Evolutionary conservation across 805 yeast genomes (phyloP).

Genomic region (Myxozyma geophila): DNA sequence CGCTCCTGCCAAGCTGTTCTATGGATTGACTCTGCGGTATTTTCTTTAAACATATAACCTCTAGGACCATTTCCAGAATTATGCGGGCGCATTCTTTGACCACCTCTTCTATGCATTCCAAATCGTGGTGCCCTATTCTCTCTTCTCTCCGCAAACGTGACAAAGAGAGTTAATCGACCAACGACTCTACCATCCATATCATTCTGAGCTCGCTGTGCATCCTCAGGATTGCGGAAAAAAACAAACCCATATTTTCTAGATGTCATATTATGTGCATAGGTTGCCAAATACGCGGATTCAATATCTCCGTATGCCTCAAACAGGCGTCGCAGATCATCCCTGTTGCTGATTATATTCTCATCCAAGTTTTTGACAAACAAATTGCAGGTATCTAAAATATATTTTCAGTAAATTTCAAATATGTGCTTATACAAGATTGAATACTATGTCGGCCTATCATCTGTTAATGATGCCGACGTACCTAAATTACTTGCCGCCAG

Average conservation of each 20-base stretch:
- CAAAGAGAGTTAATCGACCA: slow-evolving; percentile 26
- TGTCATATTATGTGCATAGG: slow-evolving; percentile 7
- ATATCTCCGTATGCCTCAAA: slow-evolving; percentile 28
- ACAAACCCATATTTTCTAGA: slow-evolving; percentile 35
- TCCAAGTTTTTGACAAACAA: slow-evolving; percentile 34
- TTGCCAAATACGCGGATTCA: slow-evolving; percentile 18
- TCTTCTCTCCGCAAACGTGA: slow-evolving; percentile 26
- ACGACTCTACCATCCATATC: slow-evolving; percentile 24
- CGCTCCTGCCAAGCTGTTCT: too few relatives aligned
- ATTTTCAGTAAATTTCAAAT: not conserved
- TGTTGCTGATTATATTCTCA: slow-evolving; percentile 13
- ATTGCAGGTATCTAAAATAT: slow-evolving; percentile 23
- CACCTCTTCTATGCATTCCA: not conserved
- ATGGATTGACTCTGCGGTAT: too few relatives aligned
- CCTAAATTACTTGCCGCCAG: too few relatives aligned
- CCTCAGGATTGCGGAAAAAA: slow-evolving; percentile 22
- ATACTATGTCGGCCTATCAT: not conserved
- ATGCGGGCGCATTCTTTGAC: not conserved
- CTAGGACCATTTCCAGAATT: not conserved
- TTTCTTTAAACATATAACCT: not conserved
- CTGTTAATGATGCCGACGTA: too few relatives aligned
- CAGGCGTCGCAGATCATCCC: slow-evolving; percentile 18
- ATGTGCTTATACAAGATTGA: not conserved
- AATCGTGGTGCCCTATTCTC: not conserved
- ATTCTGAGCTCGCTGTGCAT: slow-evolving; percentile 22